Base-by-base conservation (phyloP, 495 filamentous ascomycete species). In the Venustampulla echinocandica region DNA sequence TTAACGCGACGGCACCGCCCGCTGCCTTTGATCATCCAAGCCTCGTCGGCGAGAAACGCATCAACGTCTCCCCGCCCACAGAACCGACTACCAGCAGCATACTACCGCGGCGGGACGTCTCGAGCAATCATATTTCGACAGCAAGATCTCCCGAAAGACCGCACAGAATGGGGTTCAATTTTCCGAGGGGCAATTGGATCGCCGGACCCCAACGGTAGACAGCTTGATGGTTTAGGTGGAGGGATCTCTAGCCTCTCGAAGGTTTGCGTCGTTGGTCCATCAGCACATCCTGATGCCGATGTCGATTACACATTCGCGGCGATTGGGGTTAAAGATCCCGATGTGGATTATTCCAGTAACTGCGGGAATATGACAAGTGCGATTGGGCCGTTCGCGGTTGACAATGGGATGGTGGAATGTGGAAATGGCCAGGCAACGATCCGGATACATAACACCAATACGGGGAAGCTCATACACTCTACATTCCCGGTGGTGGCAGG, bases 271-370 rank as follows among this genome's bases (percentile, higher is more conserved):
- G 64, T 87, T 2, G 69, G 68, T 6, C 58, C 58, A 1, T 68
- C 75, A 4, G 46, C 53, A 0, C 68, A 69, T 22, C 52, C 40
- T 0, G 74, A 76, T 35, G 75, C 75, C 0, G 80, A 87, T 44
- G 66, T 87, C 14, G 82, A 87, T 40, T 87, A 81, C 52, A 87
- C 81, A 0, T 87, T 87, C 49, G 75, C 80, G 2, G 76, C 80
- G 19, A 69, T 87, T 1, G 82, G 82, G 0, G 69, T 87, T 43
- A 67, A 67, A 34, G 71, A 77, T 46, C 64, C 61, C 7, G 57
- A 62, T 11, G 66, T 87, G 1, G 82, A 87, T 58, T 73, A 76
- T 47, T 76, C 75, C 1, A 77, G 80, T 10, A 87, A 85, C 56
- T 87, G 83, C 52, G 84, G 84, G 6, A 87, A 87, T 51, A 85